Conservation (phyloP, 805 yeast genomes). For the Naumovozyma castellii region DNA sequence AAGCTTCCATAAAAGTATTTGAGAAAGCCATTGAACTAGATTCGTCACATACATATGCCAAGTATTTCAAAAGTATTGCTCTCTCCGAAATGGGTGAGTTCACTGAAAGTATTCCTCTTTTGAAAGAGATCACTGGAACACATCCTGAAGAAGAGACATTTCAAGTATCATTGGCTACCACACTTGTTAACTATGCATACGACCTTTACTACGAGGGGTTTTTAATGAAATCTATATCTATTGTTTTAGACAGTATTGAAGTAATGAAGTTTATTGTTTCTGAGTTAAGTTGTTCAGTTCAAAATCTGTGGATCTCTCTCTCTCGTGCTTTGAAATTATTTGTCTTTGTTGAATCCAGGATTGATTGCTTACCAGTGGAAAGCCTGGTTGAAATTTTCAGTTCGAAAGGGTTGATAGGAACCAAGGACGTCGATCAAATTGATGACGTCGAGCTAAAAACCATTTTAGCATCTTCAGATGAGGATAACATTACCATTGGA, state of each 20-base stretch:
- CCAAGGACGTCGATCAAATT: slow-evolving; percentile 23
- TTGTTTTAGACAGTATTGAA: slow-evolving; percentile 39
- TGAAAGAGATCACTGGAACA: slow-evolving; percentile 34
- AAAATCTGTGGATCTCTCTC: slow-evolving; percentile 57
- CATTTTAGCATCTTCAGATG: slow-evolving; percentile 15
- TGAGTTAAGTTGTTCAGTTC: slow-evolving; percentile 28
- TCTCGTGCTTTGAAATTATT: slow-evolving; percentile 49
- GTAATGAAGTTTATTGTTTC: slow-evolving; percentile 12
- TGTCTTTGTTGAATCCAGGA: slow-evolving; percentile 45
- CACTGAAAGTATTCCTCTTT: slow-evolving; percentile 44
- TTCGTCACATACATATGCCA: slow-evolving; percentile 49
- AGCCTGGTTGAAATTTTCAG: slow-evolving; percentile 26
- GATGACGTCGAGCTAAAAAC: slow-evolving; percentile 18
- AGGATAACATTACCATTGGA: slow-evolving; percentile 30
- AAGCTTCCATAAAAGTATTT: slow-evolving; percentile 80
- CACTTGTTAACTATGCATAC: slow-evolving; percentile 45
- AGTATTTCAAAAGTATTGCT: slow-evolving; percentile 59
- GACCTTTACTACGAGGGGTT: slow-evolving; percentile 50
- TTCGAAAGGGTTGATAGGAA: slow-evolving; percentile 7
- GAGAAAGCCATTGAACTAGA: slow-evolving; percentile 49
- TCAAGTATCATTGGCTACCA: slow-evolving; percentile 46
- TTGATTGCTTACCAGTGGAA: slow-evolving; percentile 42
- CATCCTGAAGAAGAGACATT: slow-evolving; percentile 44
- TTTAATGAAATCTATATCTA: slow-evolving; percentile 51
- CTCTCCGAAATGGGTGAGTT: slow-evolving; percentile 56